Percentiles rank a stretch among this genome's conserved stretches.
Conservation (phyloP, 176 grass and related monocot genomes). For the Otatea glauca region DNA sequence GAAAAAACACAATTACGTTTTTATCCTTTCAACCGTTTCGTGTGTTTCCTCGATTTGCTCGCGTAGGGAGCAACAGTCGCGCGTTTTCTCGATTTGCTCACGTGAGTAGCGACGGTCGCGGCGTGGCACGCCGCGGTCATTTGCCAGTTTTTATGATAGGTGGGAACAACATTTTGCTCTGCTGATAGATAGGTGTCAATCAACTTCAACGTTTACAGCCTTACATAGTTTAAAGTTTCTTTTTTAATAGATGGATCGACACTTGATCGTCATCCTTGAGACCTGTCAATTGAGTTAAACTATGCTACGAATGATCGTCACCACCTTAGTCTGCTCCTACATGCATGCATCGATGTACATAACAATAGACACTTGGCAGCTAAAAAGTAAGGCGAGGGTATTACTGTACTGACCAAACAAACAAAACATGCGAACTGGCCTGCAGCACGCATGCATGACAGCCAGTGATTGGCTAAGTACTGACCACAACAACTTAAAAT, state of each 20-base stretch:
- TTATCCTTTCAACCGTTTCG: too few relatives aligned
- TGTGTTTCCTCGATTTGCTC: too few relatives aligned
- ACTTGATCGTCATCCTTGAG: constrained; percentile 45
- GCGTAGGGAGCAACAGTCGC: too few relatives aligned
- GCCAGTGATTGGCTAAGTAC: background rate
- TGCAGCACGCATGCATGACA: background rate
- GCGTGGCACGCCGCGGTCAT: too few relatives aligned
- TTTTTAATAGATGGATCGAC: constrained; percentile 14
- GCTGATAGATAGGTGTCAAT: too few relatives aligned
- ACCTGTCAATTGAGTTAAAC: constrained; percentile 27
- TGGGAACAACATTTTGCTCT: too few relatives aligned
- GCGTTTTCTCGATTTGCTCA: too few relatives aligned
- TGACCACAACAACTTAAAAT: background rate
- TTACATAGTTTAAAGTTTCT: background rate
- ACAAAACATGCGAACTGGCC: constrained; percentile 1
- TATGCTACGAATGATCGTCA: constrained; percentile 8
- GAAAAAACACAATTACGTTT: too few relatives aligned
- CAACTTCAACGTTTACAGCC: too few relatives aligned
- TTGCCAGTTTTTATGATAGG: too few relatives aligned
- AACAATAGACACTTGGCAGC: constrained; percentile 37
- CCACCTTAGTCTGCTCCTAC: constrained; percentile 6
- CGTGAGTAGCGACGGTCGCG: too few relatives aligned
- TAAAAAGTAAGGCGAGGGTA: background rate
- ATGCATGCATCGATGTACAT: background rate
- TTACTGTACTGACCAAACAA: constrained; percentile 6